Percentiles rank a stretch among this genome's conserved stretches.
Evolutionary conservation across 176 grass and related monocot species (phyloP).

Genomic region (Paspalum vaginatum): DNA sequence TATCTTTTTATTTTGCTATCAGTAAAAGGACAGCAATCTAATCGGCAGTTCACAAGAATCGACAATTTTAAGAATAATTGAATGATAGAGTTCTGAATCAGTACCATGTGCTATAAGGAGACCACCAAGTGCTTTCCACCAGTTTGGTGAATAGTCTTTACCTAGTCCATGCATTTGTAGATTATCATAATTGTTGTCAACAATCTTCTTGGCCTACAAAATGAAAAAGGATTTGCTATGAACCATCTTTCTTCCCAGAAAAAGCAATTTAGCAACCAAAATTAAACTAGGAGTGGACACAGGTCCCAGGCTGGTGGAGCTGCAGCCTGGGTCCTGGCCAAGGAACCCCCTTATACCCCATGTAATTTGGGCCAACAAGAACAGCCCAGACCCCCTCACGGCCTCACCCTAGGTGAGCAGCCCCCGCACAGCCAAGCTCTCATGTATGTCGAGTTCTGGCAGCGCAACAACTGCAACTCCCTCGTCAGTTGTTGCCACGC

Average conservation of each 20-base stretch:
- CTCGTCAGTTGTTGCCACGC: too few relatives aligned
- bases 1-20: background rate
- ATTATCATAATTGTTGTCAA: slow-evolving; percentile 75
- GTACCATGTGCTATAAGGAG: slow-evolving; percentile 82
- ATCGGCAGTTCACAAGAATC: background rate
- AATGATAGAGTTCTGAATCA: slow-evolving; percentile 7
- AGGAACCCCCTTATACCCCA: too few relatives aligned
- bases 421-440: too few relatives aligned
- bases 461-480: too few relatives aligned
- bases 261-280: background rate
- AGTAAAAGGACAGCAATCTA: background rate
- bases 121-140: slow-evolving; percentile 93
- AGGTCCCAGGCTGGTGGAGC: too few relatives aligned
- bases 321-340: too few relatives aligned
- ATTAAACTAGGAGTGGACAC: background rate
- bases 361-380: too few relatives aligned
- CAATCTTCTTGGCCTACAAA: slow-evolving; percentile 80
- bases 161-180: slow-evolving; percentile 84
- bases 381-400: too few relatives aligned
- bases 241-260: slow-evolving; percentile 25
- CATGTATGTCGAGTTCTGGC: too few relatives aligned
- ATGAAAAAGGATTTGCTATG: slow-evolving; percentile 25
- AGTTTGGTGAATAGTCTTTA: slow-evolving; percentile 81
- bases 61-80: background rate
- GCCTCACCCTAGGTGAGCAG: too few relatives aligned